Conservation (phyloP, 495 filamentous ascomycete species). For the Aspergillus campestris region DNA sequence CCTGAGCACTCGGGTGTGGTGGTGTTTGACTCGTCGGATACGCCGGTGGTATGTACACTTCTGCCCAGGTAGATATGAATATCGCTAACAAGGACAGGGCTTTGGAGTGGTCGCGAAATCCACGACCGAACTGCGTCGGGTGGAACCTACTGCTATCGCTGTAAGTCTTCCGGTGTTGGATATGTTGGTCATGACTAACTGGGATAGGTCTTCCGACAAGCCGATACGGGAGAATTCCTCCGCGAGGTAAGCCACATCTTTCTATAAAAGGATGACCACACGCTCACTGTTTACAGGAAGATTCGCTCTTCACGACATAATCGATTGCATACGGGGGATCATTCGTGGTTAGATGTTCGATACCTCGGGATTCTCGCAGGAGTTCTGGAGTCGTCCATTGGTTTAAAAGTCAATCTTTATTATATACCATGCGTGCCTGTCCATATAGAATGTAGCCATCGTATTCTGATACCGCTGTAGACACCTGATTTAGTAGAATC, state of each 20-base stretch:
- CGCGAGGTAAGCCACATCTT: constrained; percentile 48
- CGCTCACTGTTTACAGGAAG: constrained; percentile 25
- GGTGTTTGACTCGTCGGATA: constrained; percentile 36
- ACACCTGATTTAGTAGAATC: too few species aligned
- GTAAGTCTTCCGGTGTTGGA: constrained; percentile 7
- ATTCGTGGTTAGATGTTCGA: constrained; percentile 11
- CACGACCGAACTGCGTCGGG: constrained; percentile 65
- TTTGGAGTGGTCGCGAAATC: constrained; percentile 81
- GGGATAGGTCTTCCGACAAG: constrained; percentile 58
- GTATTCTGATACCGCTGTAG: too few species aligned
- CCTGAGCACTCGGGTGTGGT: constrained; percentile 37
- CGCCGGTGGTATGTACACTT: constrained; percentile 32
- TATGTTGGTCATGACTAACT: too few species aligned
- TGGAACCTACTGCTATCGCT: constrained; percentile 84
- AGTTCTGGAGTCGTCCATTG: constrained; percentile 14
- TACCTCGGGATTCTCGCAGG: constrained; percentile 11
- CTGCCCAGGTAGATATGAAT: background rate
- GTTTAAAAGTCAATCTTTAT: constrained; percentile 9
- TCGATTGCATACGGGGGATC: constrained; percentile 5
- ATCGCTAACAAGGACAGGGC: constrained; percentile 8
- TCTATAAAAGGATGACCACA: background rate
- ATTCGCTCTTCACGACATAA: constrained; percentile 38
- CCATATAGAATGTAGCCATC: too few species aligned
- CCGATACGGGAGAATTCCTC: constrained; percentile 87
- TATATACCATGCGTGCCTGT: too few species aligned